Base-by-base conservation (phyloP, 148 eudicot species). In the Euryodendron excelsum region DNA sequence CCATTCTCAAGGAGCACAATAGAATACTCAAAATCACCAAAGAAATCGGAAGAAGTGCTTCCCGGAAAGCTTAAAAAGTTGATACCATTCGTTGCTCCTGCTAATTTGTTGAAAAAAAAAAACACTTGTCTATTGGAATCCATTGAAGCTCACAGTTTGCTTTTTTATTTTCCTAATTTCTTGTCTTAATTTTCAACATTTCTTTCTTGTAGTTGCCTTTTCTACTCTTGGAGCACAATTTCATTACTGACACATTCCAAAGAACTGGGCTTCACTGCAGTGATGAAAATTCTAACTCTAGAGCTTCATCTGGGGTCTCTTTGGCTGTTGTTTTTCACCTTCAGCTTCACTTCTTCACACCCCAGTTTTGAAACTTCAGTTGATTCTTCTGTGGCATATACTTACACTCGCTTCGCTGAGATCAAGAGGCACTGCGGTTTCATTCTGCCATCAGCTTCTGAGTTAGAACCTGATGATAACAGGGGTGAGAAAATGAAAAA, bases 381-480 rank as follows among this genome's bases (percentile, higher is more conserved):
- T 30, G 28, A 63, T 63, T 37, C 72, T 37, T 41, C 72, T 1
- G 6, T 37, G 9, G 9, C 28, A 6, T 41, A 37, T 30, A 20
- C 72, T 28, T 72, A 79, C 55, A 39, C 44, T 17, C 70, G 61
- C 30, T 30, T 60, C 28, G 17, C 28, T 8, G 60, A 71, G 36
- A 62, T 79, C 0, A 33, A 61, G 72, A 72, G 21, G 47, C 81
- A 62, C 4, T 79, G 77, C 47, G 34, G 72, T 8, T 41, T 2
- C 18, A 13, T 62, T 52, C 6, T 79, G 17, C 33, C 77, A 28
- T 63, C 61, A 33, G 77, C 77, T 31, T 72, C 72, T 20, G 66
- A 73, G 21, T 2, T 50, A 12, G 41, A 36, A 34, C 76, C 64
- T 39, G 63, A 48, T 61, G 76, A 47, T 41, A 56, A 47, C 34